Base-by-base conservation (phyloP, 805 yeast genomes). In the Spathaspora sp. region DNA sequence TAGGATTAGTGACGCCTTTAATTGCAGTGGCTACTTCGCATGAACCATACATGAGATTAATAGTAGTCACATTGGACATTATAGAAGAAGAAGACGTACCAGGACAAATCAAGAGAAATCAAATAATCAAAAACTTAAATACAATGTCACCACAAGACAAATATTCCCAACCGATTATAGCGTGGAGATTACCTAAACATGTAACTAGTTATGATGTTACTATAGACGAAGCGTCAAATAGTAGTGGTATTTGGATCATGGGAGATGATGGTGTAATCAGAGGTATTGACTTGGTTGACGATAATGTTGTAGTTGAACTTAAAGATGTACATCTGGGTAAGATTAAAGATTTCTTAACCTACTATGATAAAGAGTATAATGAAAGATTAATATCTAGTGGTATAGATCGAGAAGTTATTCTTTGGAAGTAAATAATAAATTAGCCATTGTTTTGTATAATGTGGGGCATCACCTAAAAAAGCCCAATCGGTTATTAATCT, bases 11-110 rank as follows among this genome's bases (percentile, higher is more conserved):
- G 2, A 55, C 57, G 1, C 70, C 72, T 0, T 55, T 74, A 20
- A 60, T 86, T 14, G 82, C 85, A 0, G 77, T 87, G 7, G 89
- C 84, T 0, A 89, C 97, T 0, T 83, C 91, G 1, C 93, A 89
- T 59, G 77, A 80, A 12, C 97, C 97, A 3, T 86, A 75, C 59
- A 81, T 87, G 88, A 66, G 96, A 56, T 56, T 87, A 11, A 76
- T 89, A 1, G 64, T 87, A 0, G 74, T 83, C 0, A 63, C 70
- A 29, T 54, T 83, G n/a, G 80, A 83, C 1, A n/a, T 42, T 43
- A 40, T 49, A 35, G 53, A 42, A 9, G 14, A 20, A 23, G 10
- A 18, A 20, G 56, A 56, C 9, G 65, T 59, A 2, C 42, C 28
- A 16, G 51, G 31, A 17, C 48, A 50, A 8, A 63, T 70, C 35